Percentiles rank a stretch among this genome's conserved stretches.
Evolutionary conservation across 2,329 filamentous ascomycete species (phyloP).

Genomic region (Fusarium dimerum): DNA sequence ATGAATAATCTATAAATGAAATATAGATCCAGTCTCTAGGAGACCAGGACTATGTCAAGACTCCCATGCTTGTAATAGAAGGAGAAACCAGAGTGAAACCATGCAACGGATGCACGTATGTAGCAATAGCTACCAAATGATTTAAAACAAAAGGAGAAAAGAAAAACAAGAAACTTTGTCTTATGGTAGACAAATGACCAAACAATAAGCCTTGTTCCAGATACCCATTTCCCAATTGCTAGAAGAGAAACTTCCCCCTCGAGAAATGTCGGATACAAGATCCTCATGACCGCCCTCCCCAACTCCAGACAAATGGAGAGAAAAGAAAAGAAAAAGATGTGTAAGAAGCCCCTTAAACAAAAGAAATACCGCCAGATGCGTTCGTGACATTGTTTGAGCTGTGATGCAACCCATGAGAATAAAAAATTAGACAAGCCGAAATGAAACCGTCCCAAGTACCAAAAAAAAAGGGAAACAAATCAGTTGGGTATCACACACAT

Average conservation of each 20-base stretch:
- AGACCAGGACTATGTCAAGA: slow-evolving; percentile 2
- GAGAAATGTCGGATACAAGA: slow-evolving; percentile 23
- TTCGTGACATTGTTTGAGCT: slow-evolving; percentile 12
- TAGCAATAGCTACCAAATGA: neutral
- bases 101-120: slow-evolving; percentile 1
- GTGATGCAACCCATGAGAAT: slow-evolving; percentile 4
- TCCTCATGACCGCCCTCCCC: slow-evolving; percentile 20
- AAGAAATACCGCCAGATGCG: slow-evolving; percentile 12
- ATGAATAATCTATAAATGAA: slow-evolving; percentile 18
- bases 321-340: neutral
- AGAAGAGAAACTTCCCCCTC: slow-evolving; percentile 16
- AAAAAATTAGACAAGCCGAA: slow-evolving; percentile 6
- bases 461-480: slow-evolving; percentile 12
- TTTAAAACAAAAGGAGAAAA: neutral
- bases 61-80: slow-evolving; percentile 8
- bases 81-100: slow-evolving; percentile 11
- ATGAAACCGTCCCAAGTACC: neutral
- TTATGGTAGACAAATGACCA: slow-evolving; percentile 12
- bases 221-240: slow-evolving; percentile 4
- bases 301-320: slow-evolving; percentile 21
- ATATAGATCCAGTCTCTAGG: slow-evolving; percentile 4
- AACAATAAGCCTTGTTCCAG: slow-evolving; percentile 7
- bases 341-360: slow-evolving; percentile 10
- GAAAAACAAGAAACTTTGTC: slow-evolving; percentile 11
- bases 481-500: slow-evolving; percentile 30